Conservation (phyloP, 202 grass and related monocot genomes). For the Carex arenaria region DNA sequence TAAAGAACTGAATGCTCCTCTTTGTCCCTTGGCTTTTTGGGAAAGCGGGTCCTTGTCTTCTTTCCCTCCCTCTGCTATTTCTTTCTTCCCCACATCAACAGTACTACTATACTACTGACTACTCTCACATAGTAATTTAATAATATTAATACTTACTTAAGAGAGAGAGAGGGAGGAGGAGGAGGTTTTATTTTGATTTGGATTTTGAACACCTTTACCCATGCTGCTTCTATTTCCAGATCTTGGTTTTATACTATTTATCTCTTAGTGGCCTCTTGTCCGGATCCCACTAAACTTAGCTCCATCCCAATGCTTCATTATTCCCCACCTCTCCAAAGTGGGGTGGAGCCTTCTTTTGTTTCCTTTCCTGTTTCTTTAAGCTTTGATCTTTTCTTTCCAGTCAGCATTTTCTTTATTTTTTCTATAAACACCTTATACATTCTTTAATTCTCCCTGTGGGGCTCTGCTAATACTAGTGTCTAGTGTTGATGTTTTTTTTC, state of each 20-base stretch:
- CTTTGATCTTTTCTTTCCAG: constrained; percentile 18
- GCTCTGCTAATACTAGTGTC: not conserved
- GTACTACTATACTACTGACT: not conserved
- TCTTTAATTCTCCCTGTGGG: not conserved
- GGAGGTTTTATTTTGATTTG: constrained; percentile 10
- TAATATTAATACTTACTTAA: not conserved
- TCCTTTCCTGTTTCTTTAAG: constrained; percentile 8
- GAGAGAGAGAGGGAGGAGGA: not conserved
- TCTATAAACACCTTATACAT: not conserved
- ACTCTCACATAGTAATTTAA: not conserved
- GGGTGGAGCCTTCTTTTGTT: constrained; percentile 28
- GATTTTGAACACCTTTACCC: constrained; percentile 23
- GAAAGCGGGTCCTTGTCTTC: constrained; percentile 28
- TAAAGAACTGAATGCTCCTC: constrained; percentile 27
- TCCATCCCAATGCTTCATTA: constrained; percentile 32
- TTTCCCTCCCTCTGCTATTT: constrained; percentile 14
- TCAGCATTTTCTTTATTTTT: constrained; percentile 17
- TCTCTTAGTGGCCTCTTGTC: constrained; percentile 26
- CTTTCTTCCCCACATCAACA: not conserved
- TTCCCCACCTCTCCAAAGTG: constrained; percentile 25
- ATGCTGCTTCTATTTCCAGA: constrained; percentile 22
- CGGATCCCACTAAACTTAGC: constrained; percentile 23
- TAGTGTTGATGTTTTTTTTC: not conserved
- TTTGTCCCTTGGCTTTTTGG: constrained; percentile 27
- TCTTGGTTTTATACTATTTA: constrained; percentile 16